Conservation (phyloP, 2,329 filamentous ascomycete genomes). For the Diaporthe humulicola region DNA sequence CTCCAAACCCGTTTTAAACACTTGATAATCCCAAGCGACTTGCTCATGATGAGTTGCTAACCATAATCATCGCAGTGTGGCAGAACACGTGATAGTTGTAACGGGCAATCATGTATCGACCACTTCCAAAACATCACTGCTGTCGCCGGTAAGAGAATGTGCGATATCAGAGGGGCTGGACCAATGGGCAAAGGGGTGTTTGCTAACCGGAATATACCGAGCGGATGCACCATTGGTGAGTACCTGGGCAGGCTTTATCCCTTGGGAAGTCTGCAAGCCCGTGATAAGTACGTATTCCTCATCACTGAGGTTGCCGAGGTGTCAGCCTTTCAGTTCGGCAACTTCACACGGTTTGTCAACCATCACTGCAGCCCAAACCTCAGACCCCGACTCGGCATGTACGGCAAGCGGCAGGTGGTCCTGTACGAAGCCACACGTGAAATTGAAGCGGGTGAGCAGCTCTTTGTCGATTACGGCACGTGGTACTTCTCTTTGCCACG, state of each 20-base stretch:
- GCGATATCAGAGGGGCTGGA: neutral
- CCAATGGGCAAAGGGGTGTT: conserved; percentile 1
- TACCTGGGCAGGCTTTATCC: conserved; percentile 20
- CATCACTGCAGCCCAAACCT: conserved; percentile 13
- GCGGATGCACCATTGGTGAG: neutral
- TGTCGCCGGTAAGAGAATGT: neutral
- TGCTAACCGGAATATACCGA: neutral
- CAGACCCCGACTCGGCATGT: neutral
- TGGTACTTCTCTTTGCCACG: neutral
- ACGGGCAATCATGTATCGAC: neutral
- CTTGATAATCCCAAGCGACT: neutral
- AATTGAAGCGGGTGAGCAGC: neutral
- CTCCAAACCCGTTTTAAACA: no score
- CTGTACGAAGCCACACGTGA: neutral
- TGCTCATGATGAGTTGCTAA: neutral
- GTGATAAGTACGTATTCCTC: neutral
- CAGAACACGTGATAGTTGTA: neutral
- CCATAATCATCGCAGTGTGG: neutral
- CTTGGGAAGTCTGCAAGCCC: neutral
- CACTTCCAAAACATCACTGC: neutral
- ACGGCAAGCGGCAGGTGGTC: neutral
- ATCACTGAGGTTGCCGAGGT: no score
- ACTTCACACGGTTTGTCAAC: conserved; percentile 1
- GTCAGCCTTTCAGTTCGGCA: neutral
- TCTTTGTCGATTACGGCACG: neutral